Conservation (phyloP, 306 rosid genomes). For the Luffa acutangula region DNA sequence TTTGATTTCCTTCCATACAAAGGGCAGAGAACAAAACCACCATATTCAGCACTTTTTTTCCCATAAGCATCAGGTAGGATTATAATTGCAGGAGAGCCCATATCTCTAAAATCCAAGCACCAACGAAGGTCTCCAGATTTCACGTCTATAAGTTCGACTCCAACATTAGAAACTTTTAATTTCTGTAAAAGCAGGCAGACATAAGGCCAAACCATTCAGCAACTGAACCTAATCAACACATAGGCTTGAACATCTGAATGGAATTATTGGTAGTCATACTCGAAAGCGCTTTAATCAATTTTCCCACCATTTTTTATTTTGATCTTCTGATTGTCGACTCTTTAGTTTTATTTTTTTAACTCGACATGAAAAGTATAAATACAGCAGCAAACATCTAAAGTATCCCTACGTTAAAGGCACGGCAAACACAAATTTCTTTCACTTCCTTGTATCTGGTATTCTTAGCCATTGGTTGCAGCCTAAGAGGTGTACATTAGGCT, state of each 20-base stretch:
- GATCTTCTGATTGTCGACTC: not conserved
- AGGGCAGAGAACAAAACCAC: constrained; percentile 90
- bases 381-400: not conserved
- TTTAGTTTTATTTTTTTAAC: not conserved
- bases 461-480: not conserved
- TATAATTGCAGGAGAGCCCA: constrained; percentile 78
- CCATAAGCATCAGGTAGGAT: constrained; percentile 69
- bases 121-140: constrained; percentile 90
- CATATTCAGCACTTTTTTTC: constrained; percentile 56
- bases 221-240: not conserved
- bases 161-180: constrained; percentile 73
- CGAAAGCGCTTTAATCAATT: not conserved
- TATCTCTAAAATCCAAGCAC: constrained; percentile 99
- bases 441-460: not conserved
- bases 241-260: not conserved
- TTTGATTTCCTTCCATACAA: constrained; percentile 89
- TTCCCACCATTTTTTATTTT: not conserved
- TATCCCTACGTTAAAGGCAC: not conserved
- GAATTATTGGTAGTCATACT: not conserved
- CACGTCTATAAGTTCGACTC: constrained; percentile 70
- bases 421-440: not conserved
- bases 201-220: constrained; percentile 13
- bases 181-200: constrained; percentile 50
- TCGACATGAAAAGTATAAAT: not conserved
- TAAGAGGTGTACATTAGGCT: not conserved